These are phyloP conservation scores for Halophytophthora polymorphica DNA, from an alignment of 352 stramenopile species.

Conservation along the genomic window DNA sequence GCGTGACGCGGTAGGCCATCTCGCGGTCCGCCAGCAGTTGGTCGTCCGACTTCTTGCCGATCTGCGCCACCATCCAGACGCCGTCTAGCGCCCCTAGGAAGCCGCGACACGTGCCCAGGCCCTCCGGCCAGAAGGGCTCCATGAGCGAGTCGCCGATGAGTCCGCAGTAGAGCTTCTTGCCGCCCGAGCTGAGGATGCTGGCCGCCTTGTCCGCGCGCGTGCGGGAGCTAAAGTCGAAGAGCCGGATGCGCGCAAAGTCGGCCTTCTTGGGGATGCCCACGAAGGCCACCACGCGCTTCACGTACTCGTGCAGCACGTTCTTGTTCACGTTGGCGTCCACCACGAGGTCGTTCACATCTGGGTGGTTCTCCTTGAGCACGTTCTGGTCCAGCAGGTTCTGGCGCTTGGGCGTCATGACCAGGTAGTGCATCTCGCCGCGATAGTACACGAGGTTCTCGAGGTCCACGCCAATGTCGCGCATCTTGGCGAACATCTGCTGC, in stretches of 20 bases:
- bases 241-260: slow-evolving; percentile 59
- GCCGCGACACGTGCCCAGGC: slow-evolving; percentile 74
- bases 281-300: slow-evolving; percentile 67
- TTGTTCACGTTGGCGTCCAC: slow-evolving; percentile 69
- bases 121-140: slow-evolving; percentile 86
- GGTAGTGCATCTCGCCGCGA: slow-evolving; percentile 82
- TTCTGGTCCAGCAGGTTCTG: slow-evolving; percentile 74
- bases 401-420: slow-evolving; percentile 82
- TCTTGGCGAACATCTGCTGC: slow-evolving; percentile 78
- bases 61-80: slow-evolving; percentile 75
- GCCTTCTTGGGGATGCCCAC: slow-evolving; percentile 68
- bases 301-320: slow-evolving; percentile 52
- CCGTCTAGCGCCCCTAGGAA: slow-evolving; percentile 78
- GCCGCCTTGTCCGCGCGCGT: slow-evolving; percentile 73
- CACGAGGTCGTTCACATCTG: slow-evolving; percentile 58
- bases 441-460: slow-evolving; percentile 88
- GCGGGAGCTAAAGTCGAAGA: slow-evolving; percentile 85
- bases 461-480: slow-evolving; percentile 68
- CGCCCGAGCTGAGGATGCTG: slow-evolving; percentile 54
- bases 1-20: slow-evolving; percentile 70
- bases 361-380: slow-evolving; percentile 67
- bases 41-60: slow-evolving; percentile 65
- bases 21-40: slow-evolving; percentile 74
- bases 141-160: slow-evolving; percentile 80
- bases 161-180: slow-evolving; percentile 79